Evolutionary conservation across 768 basidiomycete species (phyloP), one percentile per base, ranked within the genome.

Genomic region (Tricholomella constricta): DNA sequence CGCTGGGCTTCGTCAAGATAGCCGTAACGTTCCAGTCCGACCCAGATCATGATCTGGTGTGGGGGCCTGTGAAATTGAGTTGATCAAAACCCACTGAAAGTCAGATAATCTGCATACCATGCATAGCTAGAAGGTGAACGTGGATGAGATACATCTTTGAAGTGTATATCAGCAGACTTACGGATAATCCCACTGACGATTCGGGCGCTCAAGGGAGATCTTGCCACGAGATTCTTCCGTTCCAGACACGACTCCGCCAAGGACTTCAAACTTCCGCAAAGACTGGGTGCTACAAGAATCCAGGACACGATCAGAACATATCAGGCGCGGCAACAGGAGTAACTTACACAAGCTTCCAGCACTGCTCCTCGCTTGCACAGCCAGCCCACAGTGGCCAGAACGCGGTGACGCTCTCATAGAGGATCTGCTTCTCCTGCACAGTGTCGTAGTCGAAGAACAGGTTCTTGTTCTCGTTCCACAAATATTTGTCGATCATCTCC

Each of bases 181-280:
- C 76, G 94, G 96, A 70, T 94, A 95, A 68, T 95, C 96, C 97
- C 96, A 99, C 66, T 99, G 96, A 57, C 96, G 91, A 73, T 98
- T 98, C 14, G 96, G 96, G 43, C 97, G 81, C 63, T 97, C 94
- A 48, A 99, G 77, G 14, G 95, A 96, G 53, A 98, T 95, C 69
- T 91, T 90, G 48, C 96, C 96, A 53, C 96, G 83, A 35, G 94
- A 97, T 68, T 94, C 91, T 62, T 99, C 97, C 1, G 96, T 98
- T 36, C 96, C 96, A 17, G 94, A 94, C 14, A 97, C 95, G 20
- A 98, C 76, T 7, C 96, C 96, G 19, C 96, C 96, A 4, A 95
- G 82, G 20, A 92, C 96, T 66, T 99, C 96, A 58, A 99, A 98
- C 77, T 97, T 98, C 72, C 87, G 85, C 66, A 99, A 70, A 17